phyloP scores from a whole-genome alignment of 257 asterid genomes.

The Solanum dulcamara region DNA sequence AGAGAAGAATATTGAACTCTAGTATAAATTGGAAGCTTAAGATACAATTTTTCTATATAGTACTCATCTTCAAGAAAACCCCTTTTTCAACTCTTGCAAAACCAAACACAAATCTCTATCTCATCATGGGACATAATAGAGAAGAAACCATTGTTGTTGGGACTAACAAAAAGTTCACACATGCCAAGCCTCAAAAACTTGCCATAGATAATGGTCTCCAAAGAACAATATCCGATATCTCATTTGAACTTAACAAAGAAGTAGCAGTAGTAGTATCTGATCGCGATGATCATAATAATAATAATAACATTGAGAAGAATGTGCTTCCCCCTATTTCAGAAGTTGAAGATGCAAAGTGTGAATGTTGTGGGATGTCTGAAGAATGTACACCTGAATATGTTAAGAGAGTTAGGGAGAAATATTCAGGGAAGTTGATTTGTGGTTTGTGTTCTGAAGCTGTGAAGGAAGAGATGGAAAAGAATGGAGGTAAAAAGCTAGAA shows the following conservation, averaged over 20 bases:
- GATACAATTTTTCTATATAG: not conserved
- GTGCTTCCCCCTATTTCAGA: constrained; percentile 46
- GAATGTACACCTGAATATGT: constrained; percentile 76
- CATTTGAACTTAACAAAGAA: constrained; percentile 38
- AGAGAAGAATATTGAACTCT: not conserved
- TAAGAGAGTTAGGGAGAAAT: constrained; percentile 33
- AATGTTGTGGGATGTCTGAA: constrained; percentile 91
- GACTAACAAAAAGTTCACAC: not conserved
- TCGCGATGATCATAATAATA: not conserved
- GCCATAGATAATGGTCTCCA: constrained; percentile 39
- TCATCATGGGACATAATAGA: not conserved
- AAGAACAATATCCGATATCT: constrained; percentile 70
- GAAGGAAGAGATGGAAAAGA: constrained; percentile 71
- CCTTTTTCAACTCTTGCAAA: not conserved
- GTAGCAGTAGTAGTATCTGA: not conserved
- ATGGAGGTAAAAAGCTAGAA: constrained; percentile 47
- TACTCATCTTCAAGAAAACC: not conserved
- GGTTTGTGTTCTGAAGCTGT: constrained; percentile 91
- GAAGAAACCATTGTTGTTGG: not conserved
- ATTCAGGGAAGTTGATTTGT: constrained; percentile 58
- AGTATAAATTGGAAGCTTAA: constrained; percentile 21
- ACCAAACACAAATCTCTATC: not conserved
- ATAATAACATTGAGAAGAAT: not conserved
- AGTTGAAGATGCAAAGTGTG: constrained; percentile 82
- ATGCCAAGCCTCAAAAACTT: constrained; percentile 40